phyloP scores from a whole-genome alignment of 78 protist species.

The Anaeramoeba ignava region DNA sequence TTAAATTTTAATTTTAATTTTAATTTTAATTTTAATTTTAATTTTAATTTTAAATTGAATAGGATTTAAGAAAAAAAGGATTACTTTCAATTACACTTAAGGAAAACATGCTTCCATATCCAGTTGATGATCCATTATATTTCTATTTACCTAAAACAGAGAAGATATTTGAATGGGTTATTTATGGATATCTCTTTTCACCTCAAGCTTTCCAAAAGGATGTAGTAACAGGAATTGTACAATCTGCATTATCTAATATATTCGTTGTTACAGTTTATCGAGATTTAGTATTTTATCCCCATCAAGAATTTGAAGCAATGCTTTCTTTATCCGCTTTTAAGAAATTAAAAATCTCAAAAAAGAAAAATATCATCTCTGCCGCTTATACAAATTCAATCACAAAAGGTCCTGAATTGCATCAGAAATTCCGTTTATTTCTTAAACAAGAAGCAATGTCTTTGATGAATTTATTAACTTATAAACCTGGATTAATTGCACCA shows the following conservation, averaged over 20 bases:
- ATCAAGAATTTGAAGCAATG: background rate
- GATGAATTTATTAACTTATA: background rate
- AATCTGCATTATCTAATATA: background rate
- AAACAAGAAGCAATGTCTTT: background rate
- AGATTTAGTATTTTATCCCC: background rate
- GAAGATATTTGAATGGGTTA: background rate
- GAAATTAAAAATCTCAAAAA: background rate
- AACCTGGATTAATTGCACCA: background rate
- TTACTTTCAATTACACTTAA: no score
- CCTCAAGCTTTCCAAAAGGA: background rate
- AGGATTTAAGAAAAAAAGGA: no score
- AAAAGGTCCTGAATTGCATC: background rate
- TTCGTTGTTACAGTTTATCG: background rate
- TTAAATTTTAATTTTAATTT: no score
- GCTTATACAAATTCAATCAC: background rate
- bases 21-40: no score
- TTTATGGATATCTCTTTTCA: background rate
- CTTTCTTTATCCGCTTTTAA: background rate
- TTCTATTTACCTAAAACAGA: background rate
- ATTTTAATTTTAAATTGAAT: no score
- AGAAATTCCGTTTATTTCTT: background rate
- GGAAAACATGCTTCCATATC: no score
- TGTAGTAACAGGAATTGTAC: background rate
- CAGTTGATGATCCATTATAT: background rate
- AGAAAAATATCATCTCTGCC: background rate